These are phyloP conservation scores for Paralagenidium karlingii DNA, from an alignment of 352 stramenopile species.

Conservation along the genomic window DNA sequence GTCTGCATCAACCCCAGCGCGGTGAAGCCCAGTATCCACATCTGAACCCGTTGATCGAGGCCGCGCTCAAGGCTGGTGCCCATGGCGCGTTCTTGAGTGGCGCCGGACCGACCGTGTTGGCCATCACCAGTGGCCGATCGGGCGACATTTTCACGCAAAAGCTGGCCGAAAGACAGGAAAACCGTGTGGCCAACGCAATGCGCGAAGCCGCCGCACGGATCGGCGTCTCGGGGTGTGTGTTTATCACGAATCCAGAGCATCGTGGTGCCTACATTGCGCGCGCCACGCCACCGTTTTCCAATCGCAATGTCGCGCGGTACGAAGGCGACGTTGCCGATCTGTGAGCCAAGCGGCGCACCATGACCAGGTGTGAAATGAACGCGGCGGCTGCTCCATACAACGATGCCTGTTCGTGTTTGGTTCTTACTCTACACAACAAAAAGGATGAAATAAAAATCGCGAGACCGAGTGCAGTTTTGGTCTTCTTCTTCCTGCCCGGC, in stretches of 20 bases:
- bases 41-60: constrained; percentile 94
- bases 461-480: not conserved
- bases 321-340: constrained; percentile 74
- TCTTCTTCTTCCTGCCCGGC: not conserved
- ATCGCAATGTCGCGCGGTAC: constrained; percentile 67
- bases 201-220: constrained; percentile 83
- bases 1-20: constrained; percentile 94
- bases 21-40: constrained; percentile 92
- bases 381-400: too few relatives aligned
- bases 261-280: constrained; percentile 93
- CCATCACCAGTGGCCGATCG: constrained; percentile 93
- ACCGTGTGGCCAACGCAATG: constrained; percentile 95
- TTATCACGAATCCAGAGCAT: constrained; percentile 95
- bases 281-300: constrained; percentile 87
- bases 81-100: constrained; percentile 95
- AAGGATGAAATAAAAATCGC: not conserved
- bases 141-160: constrained; percentile 99
- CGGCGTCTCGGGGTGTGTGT: constrained; percentile 90
- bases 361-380: too few relatives aligned
- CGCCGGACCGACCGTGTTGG: constrained; percentile 95
- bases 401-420: not conserved
- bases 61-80: constrained; percentile 88
- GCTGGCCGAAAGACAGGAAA: constrained; percentile 73
- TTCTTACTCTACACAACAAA: constrained; percentile 1
- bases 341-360: constrained; percentile 14